Percentiles rank a stretch among this genome's conserved stretches.
Evolutionary conservation across 495 filamentous ascomycete genomes (phyloP).

Genomic region (Lasiosphaeris hirsuta): DNA sequence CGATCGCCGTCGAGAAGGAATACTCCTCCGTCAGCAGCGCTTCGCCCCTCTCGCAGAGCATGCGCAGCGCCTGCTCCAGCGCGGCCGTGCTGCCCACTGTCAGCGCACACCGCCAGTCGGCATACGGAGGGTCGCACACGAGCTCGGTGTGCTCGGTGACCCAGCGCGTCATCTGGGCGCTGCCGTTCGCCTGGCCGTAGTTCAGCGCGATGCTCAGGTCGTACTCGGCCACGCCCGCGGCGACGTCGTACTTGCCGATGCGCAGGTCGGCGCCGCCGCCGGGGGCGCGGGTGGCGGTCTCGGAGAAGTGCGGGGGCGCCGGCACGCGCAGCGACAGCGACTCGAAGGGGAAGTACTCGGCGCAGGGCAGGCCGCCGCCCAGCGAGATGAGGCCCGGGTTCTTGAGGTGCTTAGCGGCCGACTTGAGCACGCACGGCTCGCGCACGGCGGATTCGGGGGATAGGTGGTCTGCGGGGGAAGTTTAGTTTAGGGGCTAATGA

Average conservation of each 20-base stretch:
- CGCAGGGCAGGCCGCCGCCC: constrained; percentile 85
- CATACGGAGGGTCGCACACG: constrained; percentile 69
- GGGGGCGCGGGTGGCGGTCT: constrained; percentile 53
- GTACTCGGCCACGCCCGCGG: constrained; percentile 43
- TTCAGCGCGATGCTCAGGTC: constrained; percentile 84
- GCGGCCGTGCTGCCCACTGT: constrained; percentile 75
- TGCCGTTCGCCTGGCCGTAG: constrained; percentile 82
- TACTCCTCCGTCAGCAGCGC: constrained; percentile 80
- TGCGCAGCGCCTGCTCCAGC: constrained; percentile 71
- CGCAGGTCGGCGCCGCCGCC: constrained; percentile 50
- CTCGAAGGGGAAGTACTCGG: constrained; percentile 76
- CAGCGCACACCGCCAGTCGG: constrained; percentile 76
- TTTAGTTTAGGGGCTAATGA: constrained; percentile 11
- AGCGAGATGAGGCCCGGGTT: constrained; percentile 78
- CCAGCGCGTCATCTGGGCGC: constrained; percentile 82
- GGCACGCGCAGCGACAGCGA: constrained; percentile 37
- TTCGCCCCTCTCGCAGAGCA: constrained; percentile 72
- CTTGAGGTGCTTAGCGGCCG: constrained; percentile 66
- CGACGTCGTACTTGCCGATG: constrained; percentile 79
- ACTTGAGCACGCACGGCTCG: constrained; percentile 68
- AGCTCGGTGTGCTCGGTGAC: constrained; percentile 92
- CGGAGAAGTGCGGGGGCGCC: constrained; percentile 58
- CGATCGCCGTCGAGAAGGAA: constrained; percentile 77
- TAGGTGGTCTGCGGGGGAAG: constrained; percentile 40
- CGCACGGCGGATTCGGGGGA: constrained; percentile 54